A percentile compares a stretch with the other conserved stretches of the same genome.
Evolutionary conservation across 345 rosid genomes (phyloP).

Genomic region (Hypericum androsaemum): DNA sequence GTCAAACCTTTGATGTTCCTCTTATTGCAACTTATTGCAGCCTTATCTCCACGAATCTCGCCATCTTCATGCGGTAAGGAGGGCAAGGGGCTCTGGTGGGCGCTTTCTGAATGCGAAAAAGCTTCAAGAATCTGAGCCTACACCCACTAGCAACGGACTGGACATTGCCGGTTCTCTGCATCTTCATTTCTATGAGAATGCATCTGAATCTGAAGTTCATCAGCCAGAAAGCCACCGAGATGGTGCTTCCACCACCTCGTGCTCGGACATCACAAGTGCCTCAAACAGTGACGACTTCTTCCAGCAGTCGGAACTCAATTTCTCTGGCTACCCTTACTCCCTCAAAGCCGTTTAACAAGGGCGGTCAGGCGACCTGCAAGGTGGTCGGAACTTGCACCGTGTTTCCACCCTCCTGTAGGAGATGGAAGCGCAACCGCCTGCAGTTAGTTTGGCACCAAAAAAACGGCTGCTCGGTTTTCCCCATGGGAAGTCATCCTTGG

Average conservation of each 20-base stretch:
- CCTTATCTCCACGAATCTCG: constrained; percentile 52
- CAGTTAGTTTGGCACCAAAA: constrained; percentile 8
- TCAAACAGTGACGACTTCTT: constrained; percentile 36
- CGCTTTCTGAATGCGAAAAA: constrained; percentile 37
- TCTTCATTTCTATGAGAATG: constrained; percentile 9
- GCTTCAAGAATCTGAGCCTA: constrained; percentile 12
- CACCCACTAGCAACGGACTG: background rate
- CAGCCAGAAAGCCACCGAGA: constrained; percentile 25
- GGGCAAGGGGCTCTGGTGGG: constrained; percentile 46
- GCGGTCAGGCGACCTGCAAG: constrained; percentile 28
- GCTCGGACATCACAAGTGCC: constrained; percentile 40
- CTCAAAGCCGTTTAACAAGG: constrained; percentile 17
- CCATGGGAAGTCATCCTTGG: constrained; percentile 98
- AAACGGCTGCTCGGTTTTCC: constrained; percentile 31
- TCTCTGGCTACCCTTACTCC: constrained; percentile 37
- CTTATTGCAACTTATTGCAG: constrained; percentile 17
- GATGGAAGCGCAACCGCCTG: constrained; percentile 16
- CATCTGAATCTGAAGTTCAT: constrained; percentile 32
- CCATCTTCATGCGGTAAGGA: constrained; percentile 38
- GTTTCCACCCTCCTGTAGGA: constrained; percentile 30
- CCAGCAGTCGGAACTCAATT: constrained; percentile 40
- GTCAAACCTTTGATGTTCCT: too few species aligned
- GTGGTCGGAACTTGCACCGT: constrained; percentile 33
- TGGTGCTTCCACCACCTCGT: constrained; percentile 35
- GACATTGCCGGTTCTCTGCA: constrained; percentile 16